These are phyloP conservation scores for Xylaria sp. DNA, from an alignment of 2,329 filamentous ascomycete species.

Conservation along the genomic window DNA sequence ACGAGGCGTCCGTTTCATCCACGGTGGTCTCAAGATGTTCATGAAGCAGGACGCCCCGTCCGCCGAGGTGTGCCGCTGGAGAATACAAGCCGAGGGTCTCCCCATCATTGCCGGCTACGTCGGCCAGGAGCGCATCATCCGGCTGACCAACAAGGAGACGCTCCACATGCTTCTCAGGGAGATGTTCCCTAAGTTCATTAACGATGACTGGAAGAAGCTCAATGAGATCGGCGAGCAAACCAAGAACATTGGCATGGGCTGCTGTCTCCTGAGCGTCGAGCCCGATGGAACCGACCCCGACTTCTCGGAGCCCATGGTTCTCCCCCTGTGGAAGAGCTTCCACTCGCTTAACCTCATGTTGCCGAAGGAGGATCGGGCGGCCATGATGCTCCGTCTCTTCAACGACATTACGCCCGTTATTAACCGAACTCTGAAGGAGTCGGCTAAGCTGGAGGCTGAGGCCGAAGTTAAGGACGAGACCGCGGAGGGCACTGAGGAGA, in stretches of 20 bases:
- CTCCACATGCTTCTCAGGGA: slow-evolving; percentile 79
- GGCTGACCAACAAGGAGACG: slow-evolving; percentile 70
- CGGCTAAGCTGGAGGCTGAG: slow-evolving; percentile 38
- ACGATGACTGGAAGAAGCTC: slow-evolving; percentile 67
- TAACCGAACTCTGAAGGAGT: slow-evolving; percentile 57
- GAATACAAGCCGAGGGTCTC: slow-evolving; percentile 92
- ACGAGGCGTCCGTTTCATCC: slow-evolving; percentile 88
- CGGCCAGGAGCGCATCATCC: slow-evolving; percentile 68
- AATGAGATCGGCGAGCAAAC: slow-evolving; percentile 85
- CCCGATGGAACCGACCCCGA: slow-evolving; percentile 58
- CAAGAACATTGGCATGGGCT: slow-evolving; percentile 77
- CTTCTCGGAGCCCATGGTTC: slow-evolving; percentile 71
- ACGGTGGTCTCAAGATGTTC: slow-evolving; percentile 97
- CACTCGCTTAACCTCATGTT: slow-evolving; percentile 94
- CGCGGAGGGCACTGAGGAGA: background rate
- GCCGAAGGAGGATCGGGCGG: slow-evolving; percentile 90
- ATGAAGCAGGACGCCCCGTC: slow-evolving; percentile 94
- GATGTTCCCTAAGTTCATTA: slow-evolving; percentile 89
- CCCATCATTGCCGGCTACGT: slow-evolving; percentile 88
- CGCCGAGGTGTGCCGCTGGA: slow-evolving; percentile 83
- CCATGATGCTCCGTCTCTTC: slow-evolving; percentile 85
- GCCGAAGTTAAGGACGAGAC: slow-evolving; percentile 11
- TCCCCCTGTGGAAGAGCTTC: slow-evolving; percentile 91
- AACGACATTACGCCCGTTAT: slow-evolving; percentile 83
- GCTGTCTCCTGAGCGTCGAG: slow-evolving; percentile 82